These are phyloP conservation scores for Globisporangium lucens DNA, from an alignment of 352 stramenopile species.

Conservation along the genomic window DNA sequence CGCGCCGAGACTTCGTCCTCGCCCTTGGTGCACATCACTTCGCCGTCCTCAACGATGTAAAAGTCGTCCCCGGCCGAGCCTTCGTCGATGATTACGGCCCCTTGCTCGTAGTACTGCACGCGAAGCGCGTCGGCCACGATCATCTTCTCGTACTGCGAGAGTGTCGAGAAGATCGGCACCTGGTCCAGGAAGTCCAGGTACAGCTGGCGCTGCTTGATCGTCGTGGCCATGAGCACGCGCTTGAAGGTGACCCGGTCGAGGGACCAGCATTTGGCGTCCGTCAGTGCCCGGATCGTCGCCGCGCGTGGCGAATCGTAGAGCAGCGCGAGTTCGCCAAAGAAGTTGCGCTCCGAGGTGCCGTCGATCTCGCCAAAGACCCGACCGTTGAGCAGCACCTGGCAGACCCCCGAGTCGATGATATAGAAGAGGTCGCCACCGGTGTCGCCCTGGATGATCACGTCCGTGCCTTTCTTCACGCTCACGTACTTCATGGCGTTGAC, in stretches of 20 bases:
- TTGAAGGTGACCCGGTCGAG: slow-evolving; percentile 82
- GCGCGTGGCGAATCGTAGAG: slow-evolving; percentile 90
- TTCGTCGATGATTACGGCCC: slow-evolving; percentile 45
- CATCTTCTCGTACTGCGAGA: slow-evolving; percentile 73
- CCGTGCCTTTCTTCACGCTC: slow-evolving; percentile 30
- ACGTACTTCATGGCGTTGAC: slow-evolving; percentile 75
- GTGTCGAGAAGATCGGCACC: slow-evolving; percentile 71
- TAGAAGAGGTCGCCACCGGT: slow-evolving; percentile 85
- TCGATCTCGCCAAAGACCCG: slow-evolving; percentile 58
- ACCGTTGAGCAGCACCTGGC: slow-evolving; percentile 62
- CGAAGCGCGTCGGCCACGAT: slow-evolving; percentile 70
- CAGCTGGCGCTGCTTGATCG: slow-evolving; percentile 56
- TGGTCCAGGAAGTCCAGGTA: slow-evolving; percentile 62
- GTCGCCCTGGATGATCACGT: slow-evolving; percentile 76
- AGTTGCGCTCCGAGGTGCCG: slow-evolving; percentile 54
- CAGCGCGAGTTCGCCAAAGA: slow-evolving; percentile 93
- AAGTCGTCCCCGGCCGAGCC: slow-evolving; percentile 69
- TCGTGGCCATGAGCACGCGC: slow-evolving; percentile 63
- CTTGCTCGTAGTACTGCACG: slow-evolving; percentile 45
- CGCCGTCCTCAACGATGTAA: slow-evolving; percentile 75
- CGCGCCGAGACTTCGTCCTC: slow-evolving; percentile 56
- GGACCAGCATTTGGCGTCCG: slow-evolving; percentile 81
- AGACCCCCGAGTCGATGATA: slow-evolving; percentile 86
- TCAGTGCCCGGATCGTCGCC: slow-evolving; percentile 75
- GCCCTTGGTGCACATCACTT: slow-evolving; percentile 59